Conservation (phyloP, 306 rosid genomes). For the Potentilla sterilis region DNA sequence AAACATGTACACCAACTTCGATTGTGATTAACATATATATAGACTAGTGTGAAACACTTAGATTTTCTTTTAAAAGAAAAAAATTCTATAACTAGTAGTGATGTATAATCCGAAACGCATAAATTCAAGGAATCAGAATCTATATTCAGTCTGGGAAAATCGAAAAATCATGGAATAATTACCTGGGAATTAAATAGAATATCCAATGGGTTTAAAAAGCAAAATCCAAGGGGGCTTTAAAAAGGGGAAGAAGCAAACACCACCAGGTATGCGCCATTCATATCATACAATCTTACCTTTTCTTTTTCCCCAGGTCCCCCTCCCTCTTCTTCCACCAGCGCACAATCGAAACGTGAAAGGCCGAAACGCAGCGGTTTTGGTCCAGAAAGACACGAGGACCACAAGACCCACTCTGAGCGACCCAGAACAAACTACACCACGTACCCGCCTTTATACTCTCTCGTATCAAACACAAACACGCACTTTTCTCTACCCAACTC, state of each 20-base stretch:
- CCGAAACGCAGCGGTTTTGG: conserved; percentile 1
- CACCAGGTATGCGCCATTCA: conserved; percentile 13
- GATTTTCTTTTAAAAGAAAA: too few species aligned
- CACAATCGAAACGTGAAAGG: not conserved
- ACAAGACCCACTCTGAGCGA: not conserved
- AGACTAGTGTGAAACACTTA: too few species aligned
- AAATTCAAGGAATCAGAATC: too few species aligned
- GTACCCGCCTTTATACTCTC: not conserved
- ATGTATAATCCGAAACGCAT: too few species aligned
- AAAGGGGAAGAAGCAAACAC: not conserved
- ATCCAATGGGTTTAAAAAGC: not conserved
- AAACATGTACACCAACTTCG: too few species aligned
- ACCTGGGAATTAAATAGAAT: not conserved
- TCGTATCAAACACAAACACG: not conserved
- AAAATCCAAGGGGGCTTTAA: not conserved
- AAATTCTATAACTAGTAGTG: too few species aligned
- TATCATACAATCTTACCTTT: not conserved
- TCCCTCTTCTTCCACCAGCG: too few species aligned
- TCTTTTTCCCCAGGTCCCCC: not conserved
- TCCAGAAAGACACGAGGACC: not conserved
- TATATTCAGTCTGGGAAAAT: too few species aligned
- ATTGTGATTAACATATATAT: too few species aligned
- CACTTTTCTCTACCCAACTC: not conserved
- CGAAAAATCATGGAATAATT: too few species aligned
- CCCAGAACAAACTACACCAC: not conserved